Evolutionary conservation across 371 early-diverging fungal species (phyloP), one percentile per base, ranked within the genome.

Genomic region (Rhizomucor pusillus): DNA sequence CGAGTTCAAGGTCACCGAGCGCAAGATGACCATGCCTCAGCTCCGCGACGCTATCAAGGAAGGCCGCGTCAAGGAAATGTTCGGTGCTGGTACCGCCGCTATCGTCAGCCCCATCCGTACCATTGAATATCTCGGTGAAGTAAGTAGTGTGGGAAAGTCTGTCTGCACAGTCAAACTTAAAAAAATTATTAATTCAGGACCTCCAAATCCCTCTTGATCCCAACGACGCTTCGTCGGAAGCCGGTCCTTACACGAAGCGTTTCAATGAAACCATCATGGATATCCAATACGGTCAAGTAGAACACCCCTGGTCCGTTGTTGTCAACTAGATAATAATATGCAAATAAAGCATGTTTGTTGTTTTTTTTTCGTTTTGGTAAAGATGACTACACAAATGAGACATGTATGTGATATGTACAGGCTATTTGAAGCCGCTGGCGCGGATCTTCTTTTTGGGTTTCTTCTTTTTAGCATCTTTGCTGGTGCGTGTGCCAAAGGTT

Each of bases 11-110:
- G 96, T 98, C 37, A 69, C 79, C 25, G 97, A 98, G 72, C 82
- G 91, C 50, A 67, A 77, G 54, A 74, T 97, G 66, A 89, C 87
- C 43, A 95, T 98, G 95, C 70, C 77, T 37, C 87, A 92, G 56
- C 62, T 98, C 16, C 71, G 83, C 39, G 66, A 84, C 44, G 94
- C 95, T 16, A 59, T 82, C 48, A 79, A 87, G 58, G 85, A 90
- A 48, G 82, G 81, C 13, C 84, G 95, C 20, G 66, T 76, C 40
- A 24, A 63, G 25, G 95, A 93, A 69, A 81, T 90, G 75, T 91
- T 96, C 83, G 97, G 97, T 57, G 84, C 93, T 20, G 98, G 98
- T 56, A 98, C 98, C 14, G 98, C 98, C 22, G 92, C 93, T 72
- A 93, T 98, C 54, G 95, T 98, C 19, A 86, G 84, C 63, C 96